Conservation (phyloP, 306 rosid genomes). For the Argentina anserina region DNA sequence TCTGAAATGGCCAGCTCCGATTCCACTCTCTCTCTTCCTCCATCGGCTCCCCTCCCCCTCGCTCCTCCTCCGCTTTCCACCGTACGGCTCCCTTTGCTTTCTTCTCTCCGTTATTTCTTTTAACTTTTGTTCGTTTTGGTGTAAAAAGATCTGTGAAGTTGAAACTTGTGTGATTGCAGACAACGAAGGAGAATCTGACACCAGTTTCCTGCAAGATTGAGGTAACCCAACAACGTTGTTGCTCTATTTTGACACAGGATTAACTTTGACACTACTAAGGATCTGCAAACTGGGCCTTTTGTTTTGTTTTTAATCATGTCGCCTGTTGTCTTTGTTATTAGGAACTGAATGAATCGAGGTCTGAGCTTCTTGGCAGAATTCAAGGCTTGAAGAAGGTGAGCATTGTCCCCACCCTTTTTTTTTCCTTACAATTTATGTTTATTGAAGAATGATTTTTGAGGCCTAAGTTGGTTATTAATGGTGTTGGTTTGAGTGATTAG, state of each 20-base stretch:
- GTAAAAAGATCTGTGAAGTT: neutral
- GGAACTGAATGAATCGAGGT: constrained; percentile 89
- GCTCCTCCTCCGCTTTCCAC: constrained; percentile 30
- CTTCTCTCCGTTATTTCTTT: neutral
- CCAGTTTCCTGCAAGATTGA: constrained; percentile 66
- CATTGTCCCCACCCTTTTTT: neutral
- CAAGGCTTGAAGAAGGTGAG: constrained; percentile 82
- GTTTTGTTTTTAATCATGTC: neutral
- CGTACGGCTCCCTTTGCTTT: constrained; percentile 20
- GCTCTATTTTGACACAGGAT: too few relatives aligned
- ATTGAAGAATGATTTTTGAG: neutral
- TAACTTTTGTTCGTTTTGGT: neutral
- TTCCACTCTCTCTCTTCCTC: neutral
- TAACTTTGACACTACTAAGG: neutral
- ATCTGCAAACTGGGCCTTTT: neutral
- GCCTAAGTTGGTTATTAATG: constrained; percentile 4
- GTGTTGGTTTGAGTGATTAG: constrained; percentile 28
- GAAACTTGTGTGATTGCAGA: constrained; percentile 33
- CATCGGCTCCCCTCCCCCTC: constrained; percentile 17
- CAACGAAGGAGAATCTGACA: constrained; percentile 59
- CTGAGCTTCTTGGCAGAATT: constrained; percentile 77
- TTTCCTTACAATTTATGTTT: neutral
- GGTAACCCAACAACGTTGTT: constrained; percentile 30
- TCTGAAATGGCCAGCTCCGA: constrained; percentile 35
- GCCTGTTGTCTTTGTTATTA: constrained; percentile 25